Evolutionary conservation across 2,329 filamentous ascomycete genomes (phyloP), one percentile per base, ranked within the genome.

Genomic region (Colletotrichum orchidophilum): DNA sequence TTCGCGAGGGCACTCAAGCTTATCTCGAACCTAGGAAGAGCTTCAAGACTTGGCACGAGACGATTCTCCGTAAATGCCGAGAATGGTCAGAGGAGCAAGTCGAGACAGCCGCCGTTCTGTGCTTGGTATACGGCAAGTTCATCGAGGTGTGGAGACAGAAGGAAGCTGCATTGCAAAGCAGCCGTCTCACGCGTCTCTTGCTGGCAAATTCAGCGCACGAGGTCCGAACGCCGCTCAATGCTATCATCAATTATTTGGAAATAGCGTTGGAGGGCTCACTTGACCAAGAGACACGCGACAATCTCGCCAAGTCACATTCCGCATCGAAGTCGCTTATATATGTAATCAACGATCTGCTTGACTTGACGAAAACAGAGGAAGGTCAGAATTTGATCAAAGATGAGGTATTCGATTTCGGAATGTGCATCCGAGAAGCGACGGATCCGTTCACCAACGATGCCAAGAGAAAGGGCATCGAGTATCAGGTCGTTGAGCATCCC

Each of bases 61-160:
- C 89, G 0, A 91, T 97, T 0, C 80, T 95, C 12, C 94, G 94
- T 5, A 95, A 93, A 80, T 95, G 93, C 75, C 90, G 93, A 26
- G 94, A 97, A 75, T 97, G 95, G 95, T 92, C 91, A 0, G 94
- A 96, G 77, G 93, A 97, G 73, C 94, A 97, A 77, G 87, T 97
- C 3, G 95, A 97, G 80, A 97, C 94, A 0, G 94, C 95, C 0
- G 94, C 94, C 1, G 93, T 97, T 0, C 84, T 97, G 3, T 97
- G 94, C 77, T 83, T 97, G 9, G 94, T 97, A 1, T 97, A 97
- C 73, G 94, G 93, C 61, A 90, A 90, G 79, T 97, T 97, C 78
- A 97, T 97, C 75, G 93, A 97, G 77, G 94, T 97, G 1, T 97
- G 95, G 95, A 87, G 94, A 66, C 94, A 97, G 78, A 97, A 97